phyloP scores from a whole-genome alignment of 192 early-diverging fungal species.

The Entomortierella beljakovae region DNA sequence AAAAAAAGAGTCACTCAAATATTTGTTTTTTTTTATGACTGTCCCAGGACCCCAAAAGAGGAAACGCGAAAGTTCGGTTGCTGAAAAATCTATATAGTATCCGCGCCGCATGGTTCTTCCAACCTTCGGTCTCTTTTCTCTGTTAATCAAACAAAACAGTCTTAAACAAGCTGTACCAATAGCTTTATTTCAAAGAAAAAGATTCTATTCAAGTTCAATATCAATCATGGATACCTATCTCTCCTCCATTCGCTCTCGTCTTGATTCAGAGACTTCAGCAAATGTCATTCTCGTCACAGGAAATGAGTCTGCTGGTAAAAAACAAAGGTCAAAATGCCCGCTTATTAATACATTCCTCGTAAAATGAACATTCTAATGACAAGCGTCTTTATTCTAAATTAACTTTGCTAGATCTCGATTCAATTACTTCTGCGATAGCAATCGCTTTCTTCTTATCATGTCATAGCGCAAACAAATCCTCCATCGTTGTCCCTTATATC shows the following conservation, averaged over 20 bases:
- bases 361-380: background rate
- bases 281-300: conserved; percentile 67
- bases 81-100: too few species aligned
- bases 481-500: conserved; percentile 64
- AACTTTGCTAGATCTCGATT: conserved; percentile 72
- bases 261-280: conserved; percentile 15
- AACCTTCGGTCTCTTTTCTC: too few species aligned
- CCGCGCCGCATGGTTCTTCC: too few species aligned
- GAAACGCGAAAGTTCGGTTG: too few species aligned
- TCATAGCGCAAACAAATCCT: background rate
- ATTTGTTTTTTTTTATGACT: too few species aligned
- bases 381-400: background rate
- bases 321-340: background rate
- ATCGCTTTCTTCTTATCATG: conserved; percentile 62
- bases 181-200: background rate
- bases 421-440: conserved; percentile 67
- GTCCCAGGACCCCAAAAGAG: too few species aligned
- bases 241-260: conserved; percentile 18
- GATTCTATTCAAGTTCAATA: background rate
- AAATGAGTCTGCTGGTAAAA: conserved; percentile 79
- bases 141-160: too few species aligned
- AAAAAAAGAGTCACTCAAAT: too few species aligned
- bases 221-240: conserved; percentile 34
- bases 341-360: background rate
- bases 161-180: too few species aligned